These are phyloP conservation scores for Fomitopsis betulina DNA, from an alignment of 1,284 basidiomycete species.

Conservation along the genomic window DNA sequence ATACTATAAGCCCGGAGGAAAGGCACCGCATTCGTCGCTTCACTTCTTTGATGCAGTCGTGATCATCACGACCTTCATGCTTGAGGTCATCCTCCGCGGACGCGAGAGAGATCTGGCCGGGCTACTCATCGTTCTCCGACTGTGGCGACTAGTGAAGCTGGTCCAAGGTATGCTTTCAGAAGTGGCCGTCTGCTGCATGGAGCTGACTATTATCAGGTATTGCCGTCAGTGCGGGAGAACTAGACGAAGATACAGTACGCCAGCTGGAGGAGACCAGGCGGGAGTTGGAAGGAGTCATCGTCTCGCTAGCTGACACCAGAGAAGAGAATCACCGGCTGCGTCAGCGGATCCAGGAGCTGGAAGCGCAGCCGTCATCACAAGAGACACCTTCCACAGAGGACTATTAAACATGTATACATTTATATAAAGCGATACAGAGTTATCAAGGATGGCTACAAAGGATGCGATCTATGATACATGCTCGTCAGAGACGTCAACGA, in stretches of 20 bases:
- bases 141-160: conserved; percentile 76
- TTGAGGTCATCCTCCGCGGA: conserved; percentile 66
- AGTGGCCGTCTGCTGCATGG: background rate
- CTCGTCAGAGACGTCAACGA: background rate
- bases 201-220: conserved; percentile 41
- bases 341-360: conserved; percentile 25
- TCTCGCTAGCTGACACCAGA: conserved; percentile 26
- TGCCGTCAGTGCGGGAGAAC: conserved; percentile 68
- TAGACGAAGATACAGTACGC: conserved; percentile 49
- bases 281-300: conserved; percentile 39
- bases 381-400: background rate
- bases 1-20: conserved; percentile 56
- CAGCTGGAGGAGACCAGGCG: conserved; percentile 42
- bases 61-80: conserved; percentile 65
- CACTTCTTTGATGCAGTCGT: conserved; percentile 72
- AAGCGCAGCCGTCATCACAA: background rate
- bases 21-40: conserved; percentile 46
- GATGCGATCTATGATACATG: background rate
- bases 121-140: conserved; percentile 65
- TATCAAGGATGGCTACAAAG: background rate
- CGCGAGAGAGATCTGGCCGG: conserved; percentile 64
- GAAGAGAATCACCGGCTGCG: conserved; percentile 37
- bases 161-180: conserved; percentile 52
- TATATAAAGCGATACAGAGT: background rate
- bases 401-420: background rate